Evolutionary conservation across 2,329 filamentous ascomycete genomes (phyloP), one percentile per base, ranked within the genome.

Genomic region (Daldinia sp.): DNA sequence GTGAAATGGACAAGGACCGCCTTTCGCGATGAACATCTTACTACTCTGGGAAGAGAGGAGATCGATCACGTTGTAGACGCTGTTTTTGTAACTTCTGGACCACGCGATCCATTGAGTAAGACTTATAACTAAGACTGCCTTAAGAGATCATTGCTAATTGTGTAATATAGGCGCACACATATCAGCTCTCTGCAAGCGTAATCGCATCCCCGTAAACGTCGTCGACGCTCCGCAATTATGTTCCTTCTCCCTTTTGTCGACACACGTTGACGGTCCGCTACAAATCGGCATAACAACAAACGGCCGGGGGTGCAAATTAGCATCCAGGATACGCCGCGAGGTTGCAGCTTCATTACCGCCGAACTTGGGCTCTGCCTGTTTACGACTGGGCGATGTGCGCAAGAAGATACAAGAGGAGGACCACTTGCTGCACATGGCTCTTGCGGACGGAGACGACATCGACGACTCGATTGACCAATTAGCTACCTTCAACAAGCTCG

Each of bases 251-350:
- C 84, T 99, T 53, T 87, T 98, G 45, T 95, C 93, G 21, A 96
- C 92, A 6, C 89, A 98, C 76, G 88, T 86, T 56, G 94, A 97
- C 73, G 95, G 95, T 0, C 94, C 95, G 8, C 83, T 99, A 37
- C 95, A 98, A 75, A 90, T 99, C 63, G 95, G 95, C 64, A 91
- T 99, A 60, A 98, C 95, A 2, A 98, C 95, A 0, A 97, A 96
- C 61, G 94, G 95, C 17, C 90, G 91, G 71, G 95, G 95, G 1
- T 98, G 95, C 81, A 97, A 97, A 78, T 85, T 99, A 27, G 92
- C 95, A 4, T 92, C 93, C 8, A 86, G 95, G 23, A 92, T 99
- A 71, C 87, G 94, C 13, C 86, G 95, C 58, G 95, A 98, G 72
- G 91, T 99, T 63, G 91, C 92, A 1, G 85, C 93, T 0, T 87